Conservation (phyloP, 2,329 filamentous ascomycete species). For the Tolypocladium nubicola region DNA sequence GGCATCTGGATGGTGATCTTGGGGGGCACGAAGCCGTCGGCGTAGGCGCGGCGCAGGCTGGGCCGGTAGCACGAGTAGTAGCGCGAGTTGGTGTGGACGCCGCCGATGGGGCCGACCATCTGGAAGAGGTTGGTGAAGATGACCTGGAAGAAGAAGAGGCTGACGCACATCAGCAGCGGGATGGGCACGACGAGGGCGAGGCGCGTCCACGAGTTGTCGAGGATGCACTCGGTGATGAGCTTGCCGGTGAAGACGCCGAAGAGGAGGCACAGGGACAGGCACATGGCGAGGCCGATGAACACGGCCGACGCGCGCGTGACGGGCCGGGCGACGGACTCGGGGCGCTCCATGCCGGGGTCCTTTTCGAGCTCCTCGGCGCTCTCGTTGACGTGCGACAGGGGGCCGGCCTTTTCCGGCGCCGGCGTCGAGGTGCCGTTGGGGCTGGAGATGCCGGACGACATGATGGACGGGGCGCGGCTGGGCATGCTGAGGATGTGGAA, state of each 20-base stretch:
- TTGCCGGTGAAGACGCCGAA: constrained; percentile 25
- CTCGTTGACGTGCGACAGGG: constrained; percentile 7
- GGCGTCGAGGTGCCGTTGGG: constrained; percentile 8
- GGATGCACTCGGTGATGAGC: constrained; percentile 25
- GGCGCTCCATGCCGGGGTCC: constrained; percentile 12
- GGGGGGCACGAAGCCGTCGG: constrained; percentile 21
- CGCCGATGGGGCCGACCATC: constrained; percentile 37
- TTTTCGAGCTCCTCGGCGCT: constrained; percentile 14
- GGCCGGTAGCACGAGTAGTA: constrained; percentile 31
- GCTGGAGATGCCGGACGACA: constrained; percentile 8
- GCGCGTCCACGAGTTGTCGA: constrained; percentile 26
- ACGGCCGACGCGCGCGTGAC: constrained; percentile 24
- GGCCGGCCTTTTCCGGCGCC: constrained; percentile 7
- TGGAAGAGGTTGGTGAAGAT: constrained; percentile 29
- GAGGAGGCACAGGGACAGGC: constrained; percentile 25
- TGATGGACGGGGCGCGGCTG: constrained; percentile 6
- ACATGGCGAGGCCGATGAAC: constrained; percentile 26
- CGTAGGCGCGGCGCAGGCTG: constrained; percentile 19
- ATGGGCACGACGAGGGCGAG: constrained; percentile 23
- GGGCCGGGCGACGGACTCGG: constrained; percentile 30
- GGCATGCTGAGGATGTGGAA: constrained; percentile 9
- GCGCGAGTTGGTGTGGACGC: constrained; percentile 30
- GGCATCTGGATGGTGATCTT: constrained; percentile 24
- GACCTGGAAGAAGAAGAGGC: constrained; percentile 32
- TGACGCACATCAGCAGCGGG: constrained; percentile 23